Conservation (phyloP, 2,329 filamentous ascomycete genomes). For the Ceratocystis huliohia region DNA sequence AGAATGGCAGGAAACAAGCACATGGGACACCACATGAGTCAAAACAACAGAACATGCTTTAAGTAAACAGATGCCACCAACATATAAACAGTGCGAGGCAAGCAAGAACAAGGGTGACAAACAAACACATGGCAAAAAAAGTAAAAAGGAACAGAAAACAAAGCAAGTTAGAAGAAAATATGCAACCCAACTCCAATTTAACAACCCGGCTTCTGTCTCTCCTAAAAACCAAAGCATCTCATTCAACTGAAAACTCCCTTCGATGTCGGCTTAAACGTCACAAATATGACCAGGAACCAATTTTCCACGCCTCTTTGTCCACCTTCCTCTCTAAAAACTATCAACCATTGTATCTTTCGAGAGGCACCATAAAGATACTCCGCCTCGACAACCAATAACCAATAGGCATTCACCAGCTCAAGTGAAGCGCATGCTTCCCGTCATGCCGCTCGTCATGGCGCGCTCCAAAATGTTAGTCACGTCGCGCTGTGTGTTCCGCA, state of each 20-base stretch:
- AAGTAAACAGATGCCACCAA: conserved; percentile 2
- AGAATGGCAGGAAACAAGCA: conserved; percentile 2
- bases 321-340: neutral
- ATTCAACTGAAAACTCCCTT: neutral
- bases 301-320: conserved; percentile 1
- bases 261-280: neutral
- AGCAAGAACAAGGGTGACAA: conserved; percentile 5
- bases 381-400: neutral
- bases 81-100: conserved; percentile 3
- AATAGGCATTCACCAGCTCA: conserved; percentile 25
- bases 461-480: conserved; percentile 35
- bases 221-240: neutral
- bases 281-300: neutral
- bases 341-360: neutral
- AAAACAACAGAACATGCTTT: neutral
- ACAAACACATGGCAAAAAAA: neutral
- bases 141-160: neutral
- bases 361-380: neutral
- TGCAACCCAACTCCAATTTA: conserved; percentile 9
- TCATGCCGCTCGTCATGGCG: conserved; percentile 26
- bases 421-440: conserved; percentile 35
- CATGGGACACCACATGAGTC: neutral
- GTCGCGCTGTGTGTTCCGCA: conserved; percentile 34
- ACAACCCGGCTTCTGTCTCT: neutral
- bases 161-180: conserved; percentile 5